Evolutionary conservation across 805 yeast species (phyloP), one percentile per base, ranked within the genome.

Genomic region (Candida montana): DNA sequence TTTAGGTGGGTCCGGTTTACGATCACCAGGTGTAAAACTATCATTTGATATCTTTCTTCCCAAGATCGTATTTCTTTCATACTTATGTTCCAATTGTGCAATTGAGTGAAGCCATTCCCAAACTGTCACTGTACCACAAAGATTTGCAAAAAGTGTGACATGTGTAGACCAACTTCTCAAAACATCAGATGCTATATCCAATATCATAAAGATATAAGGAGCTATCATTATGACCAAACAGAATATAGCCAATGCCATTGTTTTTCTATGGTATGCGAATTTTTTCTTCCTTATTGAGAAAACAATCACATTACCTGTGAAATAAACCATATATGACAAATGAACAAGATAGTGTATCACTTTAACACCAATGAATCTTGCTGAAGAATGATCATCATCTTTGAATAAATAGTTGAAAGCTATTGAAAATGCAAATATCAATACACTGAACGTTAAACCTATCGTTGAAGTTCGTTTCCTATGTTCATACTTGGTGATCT

Each of bases 31-130:
- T 3, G 48, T 45, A 37, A 61, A 63, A 42, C 73, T 77, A 37
- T 75, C 79, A 37, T 67, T 62, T 1, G 60, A 55, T 26, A 79
- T 71, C 46, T 75, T 68, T 45, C 88, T 67, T 0, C 90, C 90
- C 35, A 82, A 67, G 9, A 83, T 75, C 1, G 82, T 82, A 47
- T 65, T 63, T 37, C 71, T 62, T 47, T 81, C 87, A 23, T 64
- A 57, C 26, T 68, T 59, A 46, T 69, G 66, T 46, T 77, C 81
- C 33, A 74, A 54, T 15, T 66, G 53, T 47, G 74, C 71, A 32
- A 79, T 76, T 33, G 77, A 71, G 51, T 67, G 74, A 9, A 79
- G 58, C 82, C 87, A 78, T 59, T 81, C 87, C 83, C 85, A 81
- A 1, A 78, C 67, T 19, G 76, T 65, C 1, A 80, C 74, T 15